Base-by-base conservation (phyloP, 129 eudicot genomes). In the Artemisia tridentata region DNA sequence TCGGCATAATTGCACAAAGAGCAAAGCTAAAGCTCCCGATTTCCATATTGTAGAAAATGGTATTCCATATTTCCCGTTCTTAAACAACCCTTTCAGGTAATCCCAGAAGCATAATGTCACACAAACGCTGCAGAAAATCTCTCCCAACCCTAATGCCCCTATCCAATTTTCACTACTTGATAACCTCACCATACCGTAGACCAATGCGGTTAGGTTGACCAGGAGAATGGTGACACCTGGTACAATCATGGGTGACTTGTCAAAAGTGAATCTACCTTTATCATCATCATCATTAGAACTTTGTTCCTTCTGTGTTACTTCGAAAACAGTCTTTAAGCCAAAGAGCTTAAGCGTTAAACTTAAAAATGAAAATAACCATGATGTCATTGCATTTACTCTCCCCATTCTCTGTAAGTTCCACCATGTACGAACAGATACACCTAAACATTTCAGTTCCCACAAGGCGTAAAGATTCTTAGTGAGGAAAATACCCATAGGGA, bases 341-440 rank as follows among this genome's bases (percentile, higher is more conserved):
- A 80, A 4, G 47, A 80, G 73, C 68, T 86, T 86, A 2, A 80
- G 66, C 16, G 68, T 9, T 8, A 78, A 85, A 20, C 76, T 63
- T 31, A 78, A 4, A 66, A 72, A 27, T 10, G 17, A n/a, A 12
- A 78, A 83, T 29, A 80, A 62, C 81, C 83, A 78, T 19, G 85
- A 63, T 3, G 91, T 77, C 73, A 79, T 53, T 4, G 71, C 7
- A 46, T 9, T 74, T 48, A 83, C 55, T 75, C 85, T 78, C 73
- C 64, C 63, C 85, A 78, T 83, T 53, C 78, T 81, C 16, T 86
- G 88, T 56, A 80, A 53, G 53, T 86, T 86, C 91, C 91, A 86
- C 91, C 91, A 86, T 31, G 73, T 83, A 15, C 80, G 80, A 27
- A 75, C 5, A 0, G 88, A 73, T 59, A 45, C 52, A 41, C 85